Conservation (phyloP, 768 basidiomycete species). For the Tephrocybe sp. region DNA sequence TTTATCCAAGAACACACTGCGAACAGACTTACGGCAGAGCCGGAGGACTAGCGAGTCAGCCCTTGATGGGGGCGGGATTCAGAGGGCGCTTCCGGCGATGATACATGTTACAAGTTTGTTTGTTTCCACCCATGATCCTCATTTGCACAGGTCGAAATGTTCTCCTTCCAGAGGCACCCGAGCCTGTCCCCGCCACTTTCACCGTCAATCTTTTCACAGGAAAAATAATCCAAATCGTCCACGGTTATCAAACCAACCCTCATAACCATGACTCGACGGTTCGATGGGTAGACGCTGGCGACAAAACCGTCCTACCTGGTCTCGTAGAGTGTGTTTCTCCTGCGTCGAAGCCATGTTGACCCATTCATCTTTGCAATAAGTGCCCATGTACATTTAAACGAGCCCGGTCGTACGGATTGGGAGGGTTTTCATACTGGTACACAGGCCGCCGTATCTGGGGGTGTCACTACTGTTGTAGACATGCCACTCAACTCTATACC, state of each 20-base stretch:
- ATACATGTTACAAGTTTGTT: constrained; percentile 9
- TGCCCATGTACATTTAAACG: constrained; percentile 90
- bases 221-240: constrained; percentile 52
- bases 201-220: constrained; percentile 55
- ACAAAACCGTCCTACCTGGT: constrained; percentile 68
- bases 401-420: constrained; percentile 92
- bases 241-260: constrained; percentile 29
- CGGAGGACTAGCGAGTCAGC: background rate
- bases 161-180: constrained; percentile 47
- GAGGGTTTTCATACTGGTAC: constrained; percentile 95
- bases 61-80: background rate
- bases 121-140: constrained; percentile 9
- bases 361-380: constrained; percentile 33
- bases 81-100: background rate
- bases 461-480: constrained; percentile 93
- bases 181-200: constrained; percentile 64
- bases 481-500: constrained; percentile 99
- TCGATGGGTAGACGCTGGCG: constrained; percentile 52
- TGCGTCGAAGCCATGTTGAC: constrained; percentile 6
- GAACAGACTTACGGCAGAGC: background rate
- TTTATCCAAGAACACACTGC: too few relatives aligned
- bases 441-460: constrained; percentile 84
- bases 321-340: constrained; percentile 66
- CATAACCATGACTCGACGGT: constrained; percentile 28
- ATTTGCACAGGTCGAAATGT: constrained; percentile 56